phyloP scores from a whole-genome alignment of 2,329 filamentous ascomycete species.

The Trichoderma afroharzianum region DNA sequence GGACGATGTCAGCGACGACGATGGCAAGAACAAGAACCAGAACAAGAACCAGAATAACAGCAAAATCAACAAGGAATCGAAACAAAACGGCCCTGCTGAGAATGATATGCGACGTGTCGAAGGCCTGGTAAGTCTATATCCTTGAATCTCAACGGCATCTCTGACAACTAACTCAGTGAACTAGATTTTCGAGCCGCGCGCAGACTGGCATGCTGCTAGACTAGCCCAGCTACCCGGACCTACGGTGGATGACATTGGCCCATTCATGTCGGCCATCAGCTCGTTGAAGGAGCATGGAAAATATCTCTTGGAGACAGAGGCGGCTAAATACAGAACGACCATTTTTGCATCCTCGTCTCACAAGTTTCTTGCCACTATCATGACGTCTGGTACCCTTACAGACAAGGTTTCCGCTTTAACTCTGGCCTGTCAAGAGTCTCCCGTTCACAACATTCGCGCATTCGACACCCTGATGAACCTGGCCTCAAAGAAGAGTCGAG shows the following conservation, averaged over 20 bases:
- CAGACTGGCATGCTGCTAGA: conserved; percentile 53
- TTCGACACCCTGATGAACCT: conserved; percentile 79
- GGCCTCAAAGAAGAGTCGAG: conserved; percentile 89
- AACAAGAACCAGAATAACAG: neutral
- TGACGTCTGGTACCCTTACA: conserved; percentile 91
- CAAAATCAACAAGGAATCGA: neutral
- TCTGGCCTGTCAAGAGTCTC: conserved; percentile 91
- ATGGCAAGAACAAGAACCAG: neutral
- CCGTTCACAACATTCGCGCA: conserved; percentile 84
- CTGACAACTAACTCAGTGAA: conserved; percentile 34
- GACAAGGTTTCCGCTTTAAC: conserved; percentile 97
- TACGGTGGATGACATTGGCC: conserved; percentile 42
- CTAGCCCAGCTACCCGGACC: conserved; percentile 43
- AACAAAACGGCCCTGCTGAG: neutral
- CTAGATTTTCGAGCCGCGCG: conserved; percentile 54
- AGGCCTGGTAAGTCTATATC: conserved; percentile 33
- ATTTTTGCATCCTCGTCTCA: conserved; percentile 79
- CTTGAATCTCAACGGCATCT: conserved; percentile 18
- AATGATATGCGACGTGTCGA: conserved; percentile 27
- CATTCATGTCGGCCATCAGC: conserved; percentile 43
- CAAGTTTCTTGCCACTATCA: conserved; percentile 95
- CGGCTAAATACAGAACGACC: conserved; percentile 68
- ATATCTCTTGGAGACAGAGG: conserved; percentile 73
- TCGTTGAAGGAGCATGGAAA: conserved; percentile 67
- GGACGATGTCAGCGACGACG: neutral